These are phyloP conservation scores for Pseudoneurospora amorphoporcata DNA, from an alignment of 495 filamentous ascomycete genomes.

Conservation along the genomic window DNA sequence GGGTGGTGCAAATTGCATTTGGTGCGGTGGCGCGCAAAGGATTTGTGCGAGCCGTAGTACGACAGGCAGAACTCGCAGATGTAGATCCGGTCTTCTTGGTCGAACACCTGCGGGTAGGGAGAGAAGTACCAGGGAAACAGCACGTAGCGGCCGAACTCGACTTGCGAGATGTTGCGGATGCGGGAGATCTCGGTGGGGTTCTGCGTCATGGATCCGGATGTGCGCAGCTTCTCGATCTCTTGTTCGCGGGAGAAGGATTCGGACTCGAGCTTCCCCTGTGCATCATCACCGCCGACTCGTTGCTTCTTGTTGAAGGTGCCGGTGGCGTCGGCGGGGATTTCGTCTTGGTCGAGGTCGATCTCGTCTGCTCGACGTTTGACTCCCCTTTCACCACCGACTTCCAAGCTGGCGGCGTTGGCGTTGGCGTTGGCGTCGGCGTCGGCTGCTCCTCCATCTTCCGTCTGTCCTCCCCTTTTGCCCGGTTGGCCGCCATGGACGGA, in stretches of 20 bases:
- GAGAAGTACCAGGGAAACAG: constrained; percentile 99
- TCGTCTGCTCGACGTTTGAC: constrained; percentile 28
- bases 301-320: constrained; percentile 29
- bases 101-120: constrained; percentile 82
- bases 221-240: constrained; percentile 91
- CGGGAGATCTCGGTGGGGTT: constrained; percentile 95
- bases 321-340: constrained; percentile 28
- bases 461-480: constrained; percentile 4
- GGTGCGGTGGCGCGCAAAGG: constrained; percentile 71
- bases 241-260: constrained; percentile 79
- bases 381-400: constrained; percentile 26
- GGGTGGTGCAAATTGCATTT: constrained; percentile 92
- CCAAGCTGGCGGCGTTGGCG: constrained; percentile 19
- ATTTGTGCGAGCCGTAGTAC: constrained; percentile 71
- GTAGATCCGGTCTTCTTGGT: constrained; percentile 78
- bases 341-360: constrained; percentile 37
- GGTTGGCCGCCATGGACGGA: constrained; percentile 23
- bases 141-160: constrained; percentile 88
- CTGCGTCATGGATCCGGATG: constrained; percentile 93
- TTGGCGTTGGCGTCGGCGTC: constrained; percentile 16
- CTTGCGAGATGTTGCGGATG: constrained; percentile 81
- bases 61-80: constrained; percentile 96
- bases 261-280: too few relatives aligned
- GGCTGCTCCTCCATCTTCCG: constrained; percentile 22
- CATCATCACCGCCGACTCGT: too few relatives aligned